Evolutionary conservation across 495 filamentous ascomycete genomes (phyloP).

Genomic region (Tirmania nivea): DNA sequence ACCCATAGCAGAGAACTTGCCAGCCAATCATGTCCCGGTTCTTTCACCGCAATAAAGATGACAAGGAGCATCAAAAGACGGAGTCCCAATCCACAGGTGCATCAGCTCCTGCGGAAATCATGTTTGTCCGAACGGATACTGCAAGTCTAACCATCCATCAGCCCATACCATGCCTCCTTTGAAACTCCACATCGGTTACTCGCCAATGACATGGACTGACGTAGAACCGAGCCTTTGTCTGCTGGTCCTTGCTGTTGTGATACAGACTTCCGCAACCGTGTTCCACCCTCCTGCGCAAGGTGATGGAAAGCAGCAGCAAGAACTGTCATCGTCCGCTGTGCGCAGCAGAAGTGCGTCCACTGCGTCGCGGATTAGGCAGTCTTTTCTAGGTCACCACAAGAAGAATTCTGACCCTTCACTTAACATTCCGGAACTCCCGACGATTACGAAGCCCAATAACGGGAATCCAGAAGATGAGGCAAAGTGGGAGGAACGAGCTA

Average conservation of each 20-base stretch:
- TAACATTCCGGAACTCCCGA: not conserved
- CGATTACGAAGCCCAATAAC: too few species aligned
- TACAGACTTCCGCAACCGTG: not conserved
- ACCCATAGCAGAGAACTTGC: not conserved
- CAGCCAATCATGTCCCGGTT: not conserved
- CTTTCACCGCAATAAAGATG: not conserved
- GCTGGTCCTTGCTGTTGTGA: too few species aligned
- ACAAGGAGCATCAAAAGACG: conserved; percentile 27
- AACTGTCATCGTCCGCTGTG: conserved; percentile 4
- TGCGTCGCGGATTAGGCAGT: not conserved
- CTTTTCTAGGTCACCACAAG: not conserved
- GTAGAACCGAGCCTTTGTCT: too few species aligned
- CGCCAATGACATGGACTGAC: too few species aligned
- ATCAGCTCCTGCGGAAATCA: not conserved
- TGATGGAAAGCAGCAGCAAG: conserved; percentile 19
- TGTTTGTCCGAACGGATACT: not conserved
- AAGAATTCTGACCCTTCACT: not conserved
- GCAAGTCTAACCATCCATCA: not conserved
- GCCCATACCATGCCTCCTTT: not conserved
- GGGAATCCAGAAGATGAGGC: conserved; percentile 25
- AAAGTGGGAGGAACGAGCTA: conserved; percentile 76
- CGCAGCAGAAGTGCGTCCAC: not conserved
- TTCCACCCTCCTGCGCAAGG: not conserved
- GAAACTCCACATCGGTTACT: not conserved
- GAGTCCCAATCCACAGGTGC: not conserved